Percentiles rank a stretch among this genome's conserved stretches.
These are phyloP conservation scores for Blastocystis sp. DNA, from an alignment of 352 stramenopile genomes.

Conservation along the genomic window DNA sequence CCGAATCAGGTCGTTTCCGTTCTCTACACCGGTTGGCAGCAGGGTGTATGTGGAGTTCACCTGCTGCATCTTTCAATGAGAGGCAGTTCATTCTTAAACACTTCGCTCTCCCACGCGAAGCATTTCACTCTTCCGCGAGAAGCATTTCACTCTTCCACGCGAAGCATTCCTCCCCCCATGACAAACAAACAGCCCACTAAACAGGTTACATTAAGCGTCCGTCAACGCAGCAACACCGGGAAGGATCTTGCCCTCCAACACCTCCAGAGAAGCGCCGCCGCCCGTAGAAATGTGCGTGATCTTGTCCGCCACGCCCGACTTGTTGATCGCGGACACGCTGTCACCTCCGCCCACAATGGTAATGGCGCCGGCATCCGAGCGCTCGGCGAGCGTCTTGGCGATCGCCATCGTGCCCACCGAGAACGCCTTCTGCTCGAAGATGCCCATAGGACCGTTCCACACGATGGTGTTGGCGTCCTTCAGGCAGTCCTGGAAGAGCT, in stretches of 20 bases:
- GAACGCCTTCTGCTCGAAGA: constrained; percentile 99
- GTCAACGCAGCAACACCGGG: constrained; percentile 94
- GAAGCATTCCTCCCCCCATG: background rate
- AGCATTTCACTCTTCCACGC: background rate
- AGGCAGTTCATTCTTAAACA: background rate
- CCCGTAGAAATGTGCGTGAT: constrained; percentile 92
- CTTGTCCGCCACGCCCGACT: constrained; percentile 82
- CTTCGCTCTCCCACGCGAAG: background rate
- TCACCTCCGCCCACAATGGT: constrained; percentile 98
- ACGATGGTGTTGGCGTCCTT: constrained; percentile 91
- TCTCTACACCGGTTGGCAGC: constrained; percentile 37
- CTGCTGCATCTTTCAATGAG: constrained; percentile 11
- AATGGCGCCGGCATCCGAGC: constrained; percentile 89
- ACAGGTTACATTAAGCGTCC: constrained; percentile 81
- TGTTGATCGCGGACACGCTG: constrained; percentile 86
- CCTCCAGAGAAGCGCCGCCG: constrained; percentile 95
- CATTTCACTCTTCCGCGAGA: background rate
- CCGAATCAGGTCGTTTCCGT: constrained; percentile 25
- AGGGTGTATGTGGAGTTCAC: background rate
- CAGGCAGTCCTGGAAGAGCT: constrained; percentile 84
- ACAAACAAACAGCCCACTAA: constrained; percentile 39
- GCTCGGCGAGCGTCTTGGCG: constrained; percentile 86
- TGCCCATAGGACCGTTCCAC: constrained; percentile 99
- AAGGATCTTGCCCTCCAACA: constrained; percentile 97
- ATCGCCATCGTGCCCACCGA: constrained; percentile 78